Percentiles rank a stretch among this genome's conserved stretches.
These are phyloP conservation scores for Myxozyma melibiosi DNA, from an alignment of 805 yeast species.

Conservation along the genomic window DNA sequence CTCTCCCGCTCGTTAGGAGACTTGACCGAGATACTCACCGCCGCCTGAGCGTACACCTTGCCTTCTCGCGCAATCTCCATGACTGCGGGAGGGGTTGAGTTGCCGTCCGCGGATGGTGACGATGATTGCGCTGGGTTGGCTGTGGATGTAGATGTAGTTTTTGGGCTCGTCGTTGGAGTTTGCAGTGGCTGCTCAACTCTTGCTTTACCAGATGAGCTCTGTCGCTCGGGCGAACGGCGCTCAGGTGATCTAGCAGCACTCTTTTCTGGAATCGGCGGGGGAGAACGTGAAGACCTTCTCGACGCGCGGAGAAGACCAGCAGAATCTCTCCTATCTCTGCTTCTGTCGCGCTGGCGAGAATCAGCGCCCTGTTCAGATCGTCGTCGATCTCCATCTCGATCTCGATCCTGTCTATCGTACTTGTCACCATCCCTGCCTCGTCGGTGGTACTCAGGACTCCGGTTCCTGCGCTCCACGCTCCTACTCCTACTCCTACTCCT, in stretches of 20 bases:
- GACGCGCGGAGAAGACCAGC: too few relatives aligned
- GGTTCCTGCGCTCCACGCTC: too few relatives aligned
- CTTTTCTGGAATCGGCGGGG: neutral
- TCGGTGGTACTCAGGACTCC: too few relatives aligned
- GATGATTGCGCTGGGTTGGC: too few relatives aligned
- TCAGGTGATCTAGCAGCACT: constrained; percentile 1
- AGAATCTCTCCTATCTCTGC: constrained; percentile 2
- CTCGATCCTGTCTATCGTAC: too few relatives aligned
- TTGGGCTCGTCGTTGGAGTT: too few relatives aligned
- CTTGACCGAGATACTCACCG: constrained; percentile 4
- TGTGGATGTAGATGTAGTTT: too few relatives aligned
- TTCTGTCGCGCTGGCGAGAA: neutral
- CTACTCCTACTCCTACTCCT: too few relatives aligned
- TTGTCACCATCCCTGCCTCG: too few relatives aligned
- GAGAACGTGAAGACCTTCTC: too few relatives aligned
- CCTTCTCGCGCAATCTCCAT: constrained; percentile 6
- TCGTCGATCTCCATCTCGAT: neutral
- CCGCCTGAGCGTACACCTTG: neutral
- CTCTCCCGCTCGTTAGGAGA: constrained; percentile 1
- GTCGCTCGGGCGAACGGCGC: neutral
- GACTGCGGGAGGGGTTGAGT: neutral
- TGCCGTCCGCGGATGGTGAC: neutral
- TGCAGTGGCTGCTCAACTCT: too few relatives aligned
- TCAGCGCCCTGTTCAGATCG: neutral
- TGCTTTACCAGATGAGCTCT: too few relatives aligned